Percentiles rank a stretch among this genome's conserved stretches.
phyloP scores from a whole-genome alignment of 2,329 filamentous ascomycete species.

The Thelonectria discophora region DNA sequence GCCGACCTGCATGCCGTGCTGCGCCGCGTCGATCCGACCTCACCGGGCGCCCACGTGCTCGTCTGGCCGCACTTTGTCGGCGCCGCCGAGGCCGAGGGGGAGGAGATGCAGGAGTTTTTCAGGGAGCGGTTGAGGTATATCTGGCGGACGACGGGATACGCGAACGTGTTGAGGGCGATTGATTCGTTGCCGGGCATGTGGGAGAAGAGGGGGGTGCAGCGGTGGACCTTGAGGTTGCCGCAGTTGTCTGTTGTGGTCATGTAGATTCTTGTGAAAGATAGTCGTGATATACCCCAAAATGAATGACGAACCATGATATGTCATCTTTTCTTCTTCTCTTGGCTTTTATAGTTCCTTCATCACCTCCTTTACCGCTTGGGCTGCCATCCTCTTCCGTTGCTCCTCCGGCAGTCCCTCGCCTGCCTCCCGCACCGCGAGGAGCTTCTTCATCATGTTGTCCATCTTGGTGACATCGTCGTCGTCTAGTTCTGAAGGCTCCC shows the following conservation, averaged over 20 bases:
- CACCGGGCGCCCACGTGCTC: slow-evolving; percentile 21
- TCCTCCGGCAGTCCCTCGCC: slow-evolving; percentile 67
- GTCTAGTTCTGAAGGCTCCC: slow-evolving; percentile 53
- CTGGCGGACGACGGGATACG: slow-evolving; percentile 22
- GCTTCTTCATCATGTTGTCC: slow-evolving; percentile 70
- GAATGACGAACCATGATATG: not conserved
- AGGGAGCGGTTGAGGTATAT: slow-evolving; percentile 13
- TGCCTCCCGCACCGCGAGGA: slow-evolving; percentile 69
- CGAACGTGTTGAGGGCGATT: slow-evolving; percentile 23
- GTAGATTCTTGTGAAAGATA: slow-evolving; percentile 3
- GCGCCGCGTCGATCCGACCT: slow-evolving; percentile 13
- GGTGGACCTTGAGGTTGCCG: slow-evolving; percentile 21
- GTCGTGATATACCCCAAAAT: not conserved
- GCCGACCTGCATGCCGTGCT: slow-evolving; percentile 3
- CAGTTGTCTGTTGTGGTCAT: slow-evolving; percentile 26
- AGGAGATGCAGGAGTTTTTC: slow-evolving; percentile 11
- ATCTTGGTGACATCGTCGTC: slow-evolving; percentile 66
- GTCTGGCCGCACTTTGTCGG: slow-evolving; percentile 25
- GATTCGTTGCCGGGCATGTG: slow-evolving; percentile 24
- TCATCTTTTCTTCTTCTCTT: not conserved
- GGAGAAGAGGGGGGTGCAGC: slow-evolving; percentile 17
- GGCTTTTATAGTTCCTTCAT: slow-evolving; percentile 65
- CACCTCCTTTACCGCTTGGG: slow-evolving; percentile 69
- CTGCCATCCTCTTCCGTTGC: slow-evolving; percentile 68
- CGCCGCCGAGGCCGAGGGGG: slow-evolving; percentile 16